Conservation (phyloP, 1,139 yeast genomes). For the Nadsonia commutata region DNA sequence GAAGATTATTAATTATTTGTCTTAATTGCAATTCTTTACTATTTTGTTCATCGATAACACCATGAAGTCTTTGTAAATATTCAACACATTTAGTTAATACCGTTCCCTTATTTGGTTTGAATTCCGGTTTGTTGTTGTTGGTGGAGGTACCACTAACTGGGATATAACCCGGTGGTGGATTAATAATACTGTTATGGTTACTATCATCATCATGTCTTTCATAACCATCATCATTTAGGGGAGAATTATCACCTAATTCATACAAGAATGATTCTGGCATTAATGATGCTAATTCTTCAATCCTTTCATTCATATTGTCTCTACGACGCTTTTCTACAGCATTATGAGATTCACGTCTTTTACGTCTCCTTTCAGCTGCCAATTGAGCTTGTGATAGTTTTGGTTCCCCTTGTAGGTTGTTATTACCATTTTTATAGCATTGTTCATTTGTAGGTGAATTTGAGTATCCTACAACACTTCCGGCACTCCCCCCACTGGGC, state of each 20-base stretch:
- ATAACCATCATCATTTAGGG: too few relatives aligned
- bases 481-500: not conserved
- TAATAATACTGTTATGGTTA: not conserved
- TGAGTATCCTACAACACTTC: not conserved
- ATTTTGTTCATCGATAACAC: slow-evolving; percentile 51
- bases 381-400: slow-evolving; percentile 13
- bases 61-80: slow-evolving; percentile 61
- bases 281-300: slow-evolving; percentile 59
- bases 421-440: not conserved
- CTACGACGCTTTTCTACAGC: slow-evolving; percentile 53
- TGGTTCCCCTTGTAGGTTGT: slow-evolving; percentile 3
- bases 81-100: slow-evolving; percentile 75
- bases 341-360: slow-evolving; percentile 31
- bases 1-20: slow-evolving; percentile 42
- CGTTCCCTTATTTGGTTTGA: slow-evolving; percentile 88
- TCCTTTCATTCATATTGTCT: slow-evolving; percentile 80
- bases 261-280: slow-evolving; percentile 51
- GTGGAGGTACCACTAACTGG: slow-evolving; percentile 5
- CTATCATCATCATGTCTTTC: too few relatives aligned
- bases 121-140: slow-evolving; percentile 24
- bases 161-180: too few relatives aligned
- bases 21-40: slow-evolving; percentile 64
- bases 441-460: not conserved
- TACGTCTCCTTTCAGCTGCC: slow-evolving; percentile 21
- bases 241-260: slow-evolving; percentile 3